phyloP scores from a whole-genome alignment of 768 basidiomycete genomes.

The Amanita subjunquillea region DNA sequence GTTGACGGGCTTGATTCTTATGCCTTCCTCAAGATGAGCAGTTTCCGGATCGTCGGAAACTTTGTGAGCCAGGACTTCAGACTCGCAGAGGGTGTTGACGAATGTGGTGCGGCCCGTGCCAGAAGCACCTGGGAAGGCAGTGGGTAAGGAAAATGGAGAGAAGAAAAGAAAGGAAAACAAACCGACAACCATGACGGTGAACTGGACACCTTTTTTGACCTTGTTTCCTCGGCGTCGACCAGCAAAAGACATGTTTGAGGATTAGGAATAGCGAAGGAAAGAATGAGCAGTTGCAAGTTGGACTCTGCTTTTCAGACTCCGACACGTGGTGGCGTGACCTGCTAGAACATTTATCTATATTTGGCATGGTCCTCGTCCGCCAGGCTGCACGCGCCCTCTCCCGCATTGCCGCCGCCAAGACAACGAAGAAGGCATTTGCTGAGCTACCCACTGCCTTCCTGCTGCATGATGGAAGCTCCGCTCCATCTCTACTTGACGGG shows the following conservation, averaged over 20 bases:
- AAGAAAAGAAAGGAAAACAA: conserved; percentile 16
- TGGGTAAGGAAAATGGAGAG: conserved; percentile 12
- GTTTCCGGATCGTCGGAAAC: conserved; percentile 72
- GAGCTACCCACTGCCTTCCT: conserved; percentile 46
- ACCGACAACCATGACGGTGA: conserved; percentile 98
- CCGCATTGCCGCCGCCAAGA: background rate
- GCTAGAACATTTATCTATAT: conserved; percentile 9
- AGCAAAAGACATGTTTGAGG: conserved; percentile 63
- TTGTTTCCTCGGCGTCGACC: conserved; percentile 86
- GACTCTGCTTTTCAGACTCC: conserved; percentile 14
- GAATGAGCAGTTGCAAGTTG: conserved; percentile 10
- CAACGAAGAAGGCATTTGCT: conserved; percentile 26
- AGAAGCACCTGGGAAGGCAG: conserved; percentile 65
- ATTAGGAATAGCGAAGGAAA: conserved; percentile 13
- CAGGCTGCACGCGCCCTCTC: background rate
- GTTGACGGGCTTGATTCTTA: conserved; percentile 89
- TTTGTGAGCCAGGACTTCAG: conserved; percentile 84
- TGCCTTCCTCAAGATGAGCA: conserved; percentile 91
- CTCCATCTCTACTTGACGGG: conserved; percentile 34
- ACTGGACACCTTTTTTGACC: conserved; percentile 98
- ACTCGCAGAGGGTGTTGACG: conserved; percentile 98
- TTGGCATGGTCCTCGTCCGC: conserved; percentile 1
- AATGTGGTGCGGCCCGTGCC: conserved; percentile 97
- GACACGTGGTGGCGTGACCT: conserved; percentile 19
- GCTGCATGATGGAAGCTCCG: conserved; percentile 31